Evolutionary conservation across 192 early-diverging fungal species (phyloP), one percentile per base, ranked within the genome.

Genomic region (Endogone sp.): DNA sequence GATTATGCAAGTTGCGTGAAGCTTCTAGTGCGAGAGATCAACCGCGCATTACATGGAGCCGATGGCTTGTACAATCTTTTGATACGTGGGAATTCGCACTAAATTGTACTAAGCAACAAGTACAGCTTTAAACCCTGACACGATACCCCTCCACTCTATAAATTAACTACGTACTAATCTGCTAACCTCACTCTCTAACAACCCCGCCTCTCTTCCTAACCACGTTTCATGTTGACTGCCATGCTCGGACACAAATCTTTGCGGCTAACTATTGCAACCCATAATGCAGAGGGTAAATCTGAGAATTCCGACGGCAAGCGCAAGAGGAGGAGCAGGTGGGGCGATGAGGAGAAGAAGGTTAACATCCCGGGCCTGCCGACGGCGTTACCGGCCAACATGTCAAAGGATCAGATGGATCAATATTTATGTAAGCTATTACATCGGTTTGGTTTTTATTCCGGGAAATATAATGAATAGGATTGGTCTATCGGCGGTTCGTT

Each of bases 271-370:
- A 49, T 49, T 49, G 37, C 37, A 49, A 49, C 37, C 37, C 37
- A 49, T 16, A 49, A 49, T 6, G 37, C 37, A 49, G 37, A 49
- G 9, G 37, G 37, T 6, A 49, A 49, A 16, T 1, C 16, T 6
- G 37, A 49, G 24, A 22, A 22, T 29, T 80, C 83, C 3, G 85
- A 85, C 63, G 82, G 85, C 55, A 86, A 74, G 68, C 82, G 88
- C 65, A 90, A 91, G 58, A 84, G 91, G 65, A 89, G 84, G 64
- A 94, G 89, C 75, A 89, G 97, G n/a, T 98, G 97, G 97, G 95
- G 94, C 31, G 85, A 85, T 37, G 85, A 85, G 21, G 85, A 91
- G 29, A 73, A 85, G 23, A 91, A 90, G 65, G 82, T 92, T 27
- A 86, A 84, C 60, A 90, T 90, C 49, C 87, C 92, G 16, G 93